Evolutionary conservation across 1,284 basidiomycete species (phyloP), one percentile per base, ranked within the genome.

Genomic region (Tilletia horrida): DNA sequence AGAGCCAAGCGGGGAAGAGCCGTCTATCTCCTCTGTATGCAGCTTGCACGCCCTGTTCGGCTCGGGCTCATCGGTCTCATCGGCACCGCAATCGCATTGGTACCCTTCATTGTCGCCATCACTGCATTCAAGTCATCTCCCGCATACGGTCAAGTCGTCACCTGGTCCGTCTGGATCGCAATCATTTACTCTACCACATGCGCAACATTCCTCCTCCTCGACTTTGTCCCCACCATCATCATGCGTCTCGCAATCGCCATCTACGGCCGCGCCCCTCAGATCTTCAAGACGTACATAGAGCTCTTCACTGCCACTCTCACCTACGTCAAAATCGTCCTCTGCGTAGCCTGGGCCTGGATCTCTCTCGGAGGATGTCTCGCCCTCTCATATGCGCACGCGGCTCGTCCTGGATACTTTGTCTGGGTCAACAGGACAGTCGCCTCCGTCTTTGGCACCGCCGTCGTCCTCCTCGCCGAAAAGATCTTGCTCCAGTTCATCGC

Each of bases 291-390:
- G 2, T 69, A 74, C 65, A 66, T 80, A 29, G 74, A 76, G 55
- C 73, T 79, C 0, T 67, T 78, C 62, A 75, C 74, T 70, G 76
- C 73, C 21, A 72, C 72, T 7, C 66, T 71, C 16, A 59, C 77
- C 62, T 80, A 76, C 65, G 44, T 76, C 69, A 78, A 78, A 64
- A 69, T 80, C 3, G 70, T 77, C n/a, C 72, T 79, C 43, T 78
- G 76, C 68, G 70, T 76, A 65, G 71, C 77, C 21, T 80, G 79
- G 79, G 76, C 79, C 4, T 80, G 79, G 79, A 78, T 77, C 67
- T 76, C 75, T 62, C 70, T 80, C 18, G 71, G 79, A 23, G 77
- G 76, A n/a, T 68, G 76, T 2, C 29, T 78, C 3, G 71, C 73
- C 6, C 71, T 78, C 44, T 62, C 69, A 31, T 77, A 67, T 61